These are phyloP conservation scores for Aschersonia sp. DNA, from an alignment of 2,329 filamentous ascomycete genomes.

Conservation along the genomic window DNA sequence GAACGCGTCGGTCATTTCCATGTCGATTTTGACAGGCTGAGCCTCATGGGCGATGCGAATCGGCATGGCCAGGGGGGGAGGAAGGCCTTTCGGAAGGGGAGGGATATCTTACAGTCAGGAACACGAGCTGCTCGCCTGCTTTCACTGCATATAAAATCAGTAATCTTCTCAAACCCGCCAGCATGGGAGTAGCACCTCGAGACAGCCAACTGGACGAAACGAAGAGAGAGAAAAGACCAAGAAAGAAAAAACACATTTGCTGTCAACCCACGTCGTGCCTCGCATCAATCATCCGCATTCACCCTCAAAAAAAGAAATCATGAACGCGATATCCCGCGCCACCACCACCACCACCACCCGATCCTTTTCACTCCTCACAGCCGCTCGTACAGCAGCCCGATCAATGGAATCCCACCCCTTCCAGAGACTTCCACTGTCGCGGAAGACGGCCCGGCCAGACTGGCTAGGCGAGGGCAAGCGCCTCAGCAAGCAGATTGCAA, in stretches of 20 bases:
- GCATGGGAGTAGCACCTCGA: no score
- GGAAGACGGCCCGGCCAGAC: conserved; percentile 14
- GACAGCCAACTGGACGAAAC: no score
- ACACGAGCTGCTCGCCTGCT: no score
- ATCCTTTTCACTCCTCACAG: conserved; percentile 18
- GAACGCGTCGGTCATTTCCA: not conserved
- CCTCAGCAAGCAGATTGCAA: conserved; percentile 13
- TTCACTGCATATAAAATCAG: no score
- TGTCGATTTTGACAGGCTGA: not conserved
- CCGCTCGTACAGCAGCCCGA: conserved; percentile 18
- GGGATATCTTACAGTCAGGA: no score
- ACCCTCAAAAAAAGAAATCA: conserved; percentile 1
- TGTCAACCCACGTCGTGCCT: no score
- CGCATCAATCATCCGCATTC: not conserved
- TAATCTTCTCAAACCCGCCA: no score
- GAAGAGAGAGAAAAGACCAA: no score
- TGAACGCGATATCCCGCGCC: conserved; percentile 15
- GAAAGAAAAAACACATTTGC: no score
- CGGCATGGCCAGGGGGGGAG: no score
- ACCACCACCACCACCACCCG: conserved; percentile 14
- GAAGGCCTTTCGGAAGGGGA: no score
- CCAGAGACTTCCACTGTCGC: conserved; percentile 15
- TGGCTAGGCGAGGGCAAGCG: conserved; percentile 18
- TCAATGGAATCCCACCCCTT: conserved; percentile 21
- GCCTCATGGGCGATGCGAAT: not conserved